Conservation (phyloP, 2,329 filamentous ascomycete genomes). For the Aspergillus melleus region DNA sequence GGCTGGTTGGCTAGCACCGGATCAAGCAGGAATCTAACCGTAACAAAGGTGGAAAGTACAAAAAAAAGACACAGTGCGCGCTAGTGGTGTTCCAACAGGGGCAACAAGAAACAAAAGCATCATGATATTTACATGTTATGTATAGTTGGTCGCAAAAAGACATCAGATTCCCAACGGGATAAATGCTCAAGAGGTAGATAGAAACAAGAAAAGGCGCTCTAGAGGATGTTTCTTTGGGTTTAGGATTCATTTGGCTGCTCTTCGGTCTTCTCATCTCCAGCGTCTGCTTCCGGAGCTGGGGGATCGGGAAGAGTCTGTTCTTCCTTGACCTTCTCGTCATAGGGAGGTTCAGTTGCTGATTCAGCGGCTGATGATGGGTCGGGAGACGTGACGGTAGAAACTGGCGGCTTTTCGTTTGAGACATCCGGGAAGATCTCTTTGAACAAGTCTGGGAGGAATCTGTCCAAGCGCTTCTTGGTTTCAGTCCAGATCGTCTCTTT, state of each 20-base stretch:
- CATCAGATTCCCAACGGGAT: neutral
- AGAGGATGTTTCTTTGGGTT: neutral
- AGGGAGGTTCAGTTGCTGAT: constrained; percentile 7
- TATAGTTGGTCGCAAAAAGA: neutral
- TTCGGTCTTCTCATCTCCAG: constrained; percentile 4
- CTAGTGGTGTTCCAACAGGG: neutral
- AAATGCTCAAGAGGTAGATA: neutral
- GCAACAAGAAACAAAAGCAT: neutral
- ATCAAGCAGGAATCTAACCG: neutral
- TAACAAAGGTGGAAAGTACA: neutral
- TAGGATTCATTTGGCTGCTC: neutral
- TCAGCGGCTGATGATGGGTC: constrained; percentile 6
- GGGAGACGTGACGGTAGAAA: constrained; percentile 21
- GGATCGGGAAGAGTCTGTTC: neutral
- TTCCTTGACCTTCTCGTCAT: constrained; percentile 15
- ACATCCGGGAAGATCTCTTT: constrained; percentile 56
- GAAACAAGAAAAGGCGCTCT: neutral
- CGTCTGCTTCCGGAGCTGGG: neutral
- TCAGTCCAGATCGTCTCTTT: constrained; percentile 61
- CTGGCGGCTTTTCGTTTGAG: constrained; percentile 21
- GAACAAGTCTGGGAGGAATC: constrained; percentile 62
- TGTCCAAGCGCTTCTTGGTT: constrained; percentile 60
- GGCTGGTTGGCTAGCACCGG: no score
- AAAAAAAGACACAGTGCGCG: neutral
- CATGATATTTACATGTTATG: neutral